These are phyloP conservation scores for Aspergillus aculeatinus DNA, from an alignment of 2,329 filamentous ascomycete genomes.

Conservation along the genomic window DNA sequence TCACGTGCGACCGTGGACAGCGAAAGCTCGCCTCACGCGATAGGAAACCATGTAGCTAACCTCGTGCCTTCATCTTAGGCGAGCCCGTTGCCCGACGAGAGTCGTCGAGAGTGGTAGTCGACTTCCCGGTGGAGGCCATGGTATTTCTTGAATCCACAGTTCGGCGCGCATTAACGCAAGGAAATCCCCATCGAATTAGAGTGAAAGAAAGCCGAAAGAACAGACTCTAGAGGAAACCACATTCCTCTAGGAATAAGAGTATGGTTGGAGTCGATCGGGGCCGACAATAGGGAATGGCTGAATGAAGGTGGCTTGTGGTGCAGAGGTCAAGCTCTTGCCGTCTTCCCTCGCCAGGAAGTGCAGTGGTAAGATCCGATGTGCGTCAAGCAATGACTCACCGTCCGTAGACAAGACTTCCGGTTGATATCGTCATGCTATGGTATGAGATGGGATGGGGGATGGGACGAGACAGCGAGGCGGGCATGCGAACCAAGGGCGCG, in stretches of 20 bases:
- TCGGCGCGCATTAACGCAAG: slow-evolving; percentile 37
- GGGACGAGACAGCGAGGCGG: slow-evolving; percentile 16
- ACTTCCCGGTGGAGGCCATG: slow-evolving; percentile 48
- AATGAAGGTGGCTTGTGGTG: neutral
- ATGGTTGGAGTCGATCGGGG: slow-evolving; percentile 9
- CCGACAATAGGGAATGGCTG: slow-evolving; percentile 1
- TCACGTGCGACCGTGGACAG: neutral
- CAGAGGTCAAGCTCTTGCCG: neutral
- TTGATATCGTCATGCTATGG: slow-evolving; percentile 18
- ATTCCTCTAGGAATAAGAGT: slow-evolving; percentile 36
- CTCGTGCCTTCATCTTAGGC: slow-evolving; percentile 50
- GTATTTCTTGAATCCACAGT: slow-evolving; percentile 31
- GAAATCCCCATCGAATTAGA: slow-evolving; percentile 42
- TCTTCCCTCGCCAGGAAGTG: neutral
- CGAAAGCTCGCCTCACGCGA: neutral
- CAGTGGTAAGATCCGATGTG: neutral
- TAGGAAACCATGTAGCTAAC: slow-evolving; percentile 34
- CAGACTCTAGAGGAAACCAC: slow-evolving; percentile 31
- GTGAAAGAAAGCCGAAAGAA: slow-evolving; percentile 28
- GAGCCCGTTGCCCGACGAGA: slow-evolving; percentile 47
- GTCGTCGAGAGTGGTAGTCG: slow-evolving; percentile 43
- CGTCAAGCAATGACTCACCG: slow-evolving; percentile 13
- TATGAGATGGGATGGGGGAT: slow-evolving; percentile 10
- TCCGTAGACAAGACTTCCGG: slow-evolving; percentile 11
- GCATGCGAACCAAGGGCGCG: slow-evolving; percentile 20